Evolutionary conservation across 441 rosid species (phyloP), one percentile per base, ranked within the genome.

Genomic region (Eruca vesicaria): DNA sequence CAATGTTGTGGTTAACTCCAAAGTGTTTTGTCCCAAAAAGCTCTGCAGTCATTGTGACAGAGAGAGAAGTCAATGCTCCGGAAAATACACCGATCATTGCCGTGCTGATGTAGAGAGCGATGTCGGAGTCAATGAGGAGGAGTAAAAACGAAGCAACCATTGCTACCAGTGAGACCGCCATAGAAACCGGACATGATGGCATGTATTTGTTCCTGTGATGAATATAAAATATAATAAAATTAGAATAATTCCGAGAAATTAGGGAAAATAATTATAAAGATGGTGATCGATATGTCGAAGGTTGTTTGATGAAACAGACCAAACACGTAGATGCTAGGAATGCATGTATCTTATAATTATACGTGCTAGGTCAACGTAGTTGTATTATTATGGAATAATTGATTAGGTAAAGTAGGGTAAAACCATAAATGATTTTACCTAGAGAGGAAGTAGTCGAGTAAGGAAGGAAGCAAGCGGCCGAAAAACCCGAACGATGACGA

Each of bases 381-480:
- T 60, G 32, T 61, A 78, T 65, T 57, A 56, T 73, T 48, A 69
- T 26, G 29, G 16, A 57, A 61, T 69, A 48, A 63, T 73, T 73
- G 33, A 63, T 55, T 63, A 45, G 62, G 62, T 18, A 3, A 29
- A 28, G 31, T 28, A 28, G 31, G 31, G 31, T 28, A 28, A 28
- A 28, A 28, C 4, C 5, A 29, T 29, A 29, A 29, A 5, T 29
- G 32, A 29, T 29, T 14, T 66, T 82, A 90, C 97, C 92, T 86
- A 48, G 90, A 79, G 77, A 90, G 71, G 60, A 81, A 78, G 82
- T 80, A 90, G 72, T 90, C 98, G 35, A 80, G 32, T 9, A 90
- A 72, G n/a, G 98, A 94, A 9, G 98, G 99, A 20, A 91, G 23
- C 72, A 94, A 86, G 45, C 99, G 99, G 28, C 99, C 99, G 62